A percentile compares a stretch with the other conserved stretches of the same genome.
These are phyloP conservation scores for Phialophora expanda DNA, from an alignment of 2,329 filamentous ascomycete genomes.

Conservation along the genomic window DNA sequence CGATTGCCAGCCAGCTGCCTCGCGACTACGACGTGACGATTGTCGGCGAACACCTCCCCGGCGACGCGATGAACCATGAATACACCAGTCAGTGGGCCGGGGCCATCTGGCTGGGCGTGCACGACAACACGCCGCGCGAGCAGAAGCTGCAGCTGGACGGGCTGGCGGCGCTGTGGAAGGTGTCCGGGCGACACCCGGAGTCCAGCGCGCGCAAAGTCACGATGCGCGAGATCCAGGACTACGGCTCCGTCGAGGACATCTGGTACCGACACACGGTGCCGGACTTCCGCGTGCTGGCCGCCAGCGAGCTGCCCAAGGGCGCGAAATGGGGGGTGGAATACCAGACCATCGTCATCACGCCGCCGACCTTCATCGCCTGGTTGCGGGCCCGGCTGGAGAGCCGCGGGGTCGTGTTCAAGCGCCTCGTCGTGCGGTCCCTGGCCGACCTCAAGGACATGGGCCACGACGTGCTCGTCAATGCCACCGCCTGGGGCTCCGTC, in stretches of 20 bases:
- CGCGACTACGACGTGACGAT: constrained; percentile 43
- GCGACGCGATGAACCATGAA: constrained; percentile 38
- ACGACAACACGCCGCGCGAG: too few relatives aligned
- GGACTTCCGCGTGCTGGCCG: constrained; percentile 16
- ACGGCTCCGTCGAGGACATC: too few relatives aligned
- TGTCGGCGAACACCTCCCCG: constrained; percentile 44
- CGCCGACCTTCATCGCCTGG: constrained; percentile 41
- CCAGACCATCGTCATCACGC: constrained; percentile 38
- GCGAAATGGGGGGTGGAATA: constrained; percentile 35
- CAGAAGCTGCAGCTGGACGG: too few relatives aligned
- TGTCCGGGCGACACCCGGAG: too few relatives aligned
- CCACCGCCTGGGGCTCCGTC: constrained; percentile 20
- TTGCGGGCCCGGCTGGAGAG: constrained; percentile 26
- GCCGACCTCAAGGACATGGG: constrained; percentile 34
- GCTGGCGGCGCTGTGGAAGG: too few relatives aligned
- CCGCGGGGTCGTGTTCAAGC: constrained; percentile 38
- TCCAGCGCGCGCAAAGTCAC: too few relatives aligned
- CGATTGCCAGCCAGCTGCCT: constrained; percentile 42
- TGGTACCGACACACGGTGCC: too few relatives aligned
- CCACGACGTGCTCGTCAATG: constrained; percentile 42
- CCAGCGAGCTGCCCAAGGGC: constrained; percentile 35
- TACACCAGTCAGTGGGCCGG: constrained; percentile 47
- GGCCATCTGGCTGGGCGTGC: constrained; percentile 41
- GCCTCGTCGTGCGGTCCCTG: constrained; percentile 32
- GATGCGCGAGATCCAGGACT: too few relatives aligned